Evolutionary conservation across 2,329 filamentous ascomycete species (phyloP), one percentile per base, ranked within the genome.

Genomic region (Exophiala viscosa): DNA sequence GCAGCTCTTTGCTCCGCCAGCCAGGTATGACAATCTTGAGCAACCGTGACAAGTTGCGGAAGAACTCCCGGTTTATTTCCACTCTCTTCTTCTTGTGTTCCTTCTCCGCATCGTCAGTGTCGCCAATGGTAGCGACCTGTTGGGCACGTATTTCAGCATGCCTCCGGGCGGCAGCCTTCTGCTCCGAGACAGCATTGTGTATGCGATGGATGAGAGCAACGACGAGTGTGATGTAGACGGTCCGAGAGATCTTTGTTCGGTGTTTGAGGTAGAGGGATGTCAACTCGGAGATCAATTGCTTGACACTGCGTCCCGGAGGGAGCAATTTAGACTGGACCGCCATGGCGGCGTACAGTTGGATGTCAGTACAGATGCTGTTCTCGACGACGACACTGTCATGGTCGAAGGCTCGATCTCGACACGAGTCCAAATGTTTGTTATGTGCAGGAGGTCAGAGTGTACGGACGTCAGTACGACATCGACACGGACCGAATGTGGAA

Each of bases 11-110:
- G 70, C 87, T 95, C 66, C 82, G 81, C 86, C 88, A 95, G 42
- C 90, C 87, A 0, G 93, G 93, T 57, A 99, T 85, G 43, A 95
- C 90, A 65, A 99, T 95, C 69, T 79, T 84, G 61, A 96, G 69
- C 64, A 99, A 72, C 35, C 86, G 79, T 60, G 93, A 74, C 61
- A 99, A 72, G 55, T 86, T 90, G 60, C 84, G 83, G 68, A 88
- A 86, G 69, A 89, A 89, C 63, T 96, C 92, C 65, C 90, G 81
- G 69, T 99, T 95, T 62, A 99, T 75, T 73, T 95, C 92, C 49
- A 96, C 91, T 73, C 88, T 92, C 74, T 89, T 90, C 65, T 81
- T 81, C 55, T 62, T 68, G 11, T 60, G 61, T 59, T 64, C 66
- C 45, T 58, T 64, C 31, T 65, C 60, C 1, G 61, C 60, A 60